These are phyloP conservation scores for Otatea glauca DNA, from an alignment of 176 grass and related monocot species.

Conservation along the genomic window DNA sequence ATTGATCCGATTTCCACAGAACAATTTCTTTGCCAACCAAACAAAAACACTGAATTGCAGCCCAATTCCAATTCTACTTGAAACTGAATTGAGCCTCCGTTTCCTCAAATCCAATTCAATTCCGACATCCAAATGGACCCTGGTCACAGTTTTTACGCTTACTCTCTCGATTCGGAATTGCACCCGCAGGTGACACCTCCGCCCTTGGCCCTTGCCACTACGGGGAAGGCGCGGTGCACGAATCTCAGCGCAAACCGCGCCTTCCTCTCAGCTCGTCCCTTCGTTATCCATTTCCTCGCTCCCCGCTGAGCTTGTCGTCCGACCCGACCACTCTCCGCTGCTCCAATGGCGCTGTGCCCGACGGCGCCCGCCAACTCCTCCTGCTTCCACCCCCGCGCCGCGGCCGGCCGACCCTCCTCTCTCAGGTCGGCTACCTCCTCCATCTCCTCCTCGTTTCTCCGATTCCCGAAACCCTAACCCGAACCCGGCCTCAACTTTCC, in stretches of 20 bases:
- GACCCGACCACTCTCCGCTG: neutral
- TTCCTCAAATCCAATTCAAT: too few relatives aligned
- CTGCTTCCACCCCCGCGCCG: constrained; percentile 54
- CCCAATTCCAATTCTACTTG: too few relatives aligned
- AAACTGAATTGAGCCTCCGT: too few relatives aligned
- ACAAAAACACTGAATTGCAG: too few relatives aligned
- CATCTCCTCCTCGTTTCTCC: neutral
- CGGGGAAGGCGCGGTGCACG: constrained; percentile 1
- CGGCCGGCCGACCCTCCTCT: constrained; percentile 1
- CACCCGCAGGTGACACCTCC: neutral
- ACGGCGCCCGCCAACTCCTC: constrained; percentile 51
- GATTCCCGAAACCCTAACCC: constrained; percentile 31
- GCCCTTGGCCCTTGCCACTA: too few relatives aligned
- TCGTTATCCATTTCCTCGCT: constrained; percentile 29
- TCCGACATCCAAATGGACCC: too few relatives aligned
- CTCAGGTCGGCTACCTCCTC: constrained; percentile 22
- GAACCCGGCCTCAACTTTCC: neutral
- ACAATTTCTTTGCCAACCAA: too few relatives aligned
- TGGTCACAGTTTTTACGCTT: neutral
- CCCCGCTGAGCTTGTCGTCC: neutral
- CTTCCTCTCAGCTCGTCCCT: neutral
- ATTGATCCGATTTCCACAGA: too few relatives aligned
- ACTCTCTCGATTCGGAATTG: neutral
- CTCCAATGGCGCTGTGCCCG: constrained; percentile 45
- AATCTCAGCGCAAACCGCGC: neutral